phyloP scores from a whole-genome alignment of 1,284 basidiomycete species.

The Thecaphora frezii region DNA sequence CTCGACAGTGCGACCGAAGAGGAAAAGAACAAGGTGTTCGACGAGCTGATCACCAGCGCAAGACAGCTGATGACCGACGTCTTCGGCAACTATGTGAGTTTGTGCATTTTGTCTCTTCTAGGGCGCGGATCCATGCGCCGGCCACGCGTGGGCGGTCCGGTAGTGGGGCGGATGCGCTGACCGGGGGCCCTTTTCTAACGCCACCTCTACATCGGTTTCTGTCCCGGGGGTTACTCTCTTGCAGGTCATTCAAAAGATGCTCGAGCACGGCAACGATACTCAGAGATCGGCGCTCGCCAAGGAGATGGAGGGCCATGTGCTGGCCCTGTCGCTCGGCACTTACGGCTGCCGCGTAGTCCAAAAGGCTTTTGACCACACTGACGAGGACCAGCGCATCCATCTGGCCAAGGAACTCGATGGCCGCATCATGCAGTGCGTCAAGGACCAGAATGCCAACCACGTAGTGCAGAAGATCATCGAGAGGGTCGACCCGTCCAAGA shows the following conservation, averaged over 20 bases:
- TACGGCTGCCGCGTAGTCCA: conserved; percentile 76
- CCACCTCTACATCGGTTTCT: too few relatives aligned
- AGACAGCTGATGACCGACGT: conserved; percentile 86
- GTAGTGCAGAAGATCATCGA: conserved; percentile 65
- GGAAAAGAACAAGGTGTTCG: conserved; percentile 68
- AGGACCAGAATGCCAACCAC: conserved; percentile 93
- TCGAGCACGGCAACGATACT: conserved; percentile 78
- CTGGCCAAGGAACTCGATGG: conserved; percentile 71
- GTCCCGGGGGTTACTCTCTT: too few relatives aligned
- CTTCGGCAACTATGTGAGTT: conserved; percentile 83
- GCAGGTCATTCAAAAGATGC: conserved; percentile 80
- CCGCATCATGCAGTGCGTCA: conserved; percentile 82
- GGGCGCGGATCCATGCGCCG: too few relatives aligned
- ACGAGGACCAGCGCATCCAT: conserved; percentile 18
- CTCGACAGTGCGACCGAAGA: conserved; percentile 69
- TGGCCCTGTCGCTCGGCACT: conserved; percentile 82
- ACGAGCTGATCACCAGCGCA: conserved; percentile 82
- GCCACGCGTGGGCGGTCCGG: too few relatives aligned
- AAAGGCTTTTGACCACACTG: conserved; percentile 66
- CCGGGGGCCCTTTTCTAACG: too few relatives aligned
- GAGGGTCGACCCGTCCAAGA: conserved; percentile 68
- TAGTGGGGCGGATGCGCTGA: too few relatives aligned
- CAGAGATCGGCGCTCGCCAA: conserved; percentile 70
- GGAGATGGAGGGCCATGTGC: conserved; percentile 77
- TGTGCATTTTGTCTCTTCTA: too few relatives aligned